phyloP scores from a whole-genome alignment of 2,329 filamentous ascomycete species.

The Neurospora sp. region DNA sequence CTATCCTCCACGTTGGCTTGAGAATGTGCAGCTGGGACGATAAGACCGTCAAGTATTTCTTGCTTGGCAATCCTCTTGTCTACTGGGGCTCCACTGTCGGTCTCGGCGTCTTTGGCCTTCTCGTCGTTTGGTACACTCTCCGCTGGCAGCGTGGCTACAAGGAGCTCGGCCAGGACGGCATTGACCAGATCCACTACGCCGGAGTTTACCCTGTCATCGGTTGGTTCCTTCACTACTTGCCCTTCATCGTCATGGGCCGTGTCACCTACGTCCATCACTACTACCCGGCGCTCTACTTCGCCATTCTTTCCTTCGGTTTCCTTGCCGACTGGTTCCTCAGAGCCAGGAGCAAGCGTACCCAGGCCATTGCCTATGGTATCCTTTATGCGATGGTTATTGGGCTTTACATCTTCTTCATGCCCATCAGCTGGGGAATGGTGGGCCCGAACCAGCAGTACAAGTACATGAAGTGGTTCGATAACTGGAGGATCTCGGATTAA shows the following conservation, averaged over 20 bases:
- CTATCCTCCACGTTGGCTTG: conserved; percentile 84
- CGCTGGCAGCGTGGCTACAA: conserved; percentile 93
- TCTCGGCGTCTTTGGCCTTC: conserved; percentile 59
- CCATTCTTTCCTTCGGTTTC: conserved; percentile 84
- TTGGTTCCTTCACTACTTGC: conserved; percentile 94
- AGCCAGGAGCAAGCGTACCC: conserved; percentile 51
- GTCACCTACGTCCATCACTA: conserved; percentile 99
- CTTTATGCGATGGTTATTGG: conserved; percentile 68
- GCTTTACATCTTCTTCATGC: conserved; percentile 83
- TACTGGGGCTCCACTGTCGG: conserved; percentile 90
- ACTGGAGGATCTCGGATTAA: conserved; percentile 72
- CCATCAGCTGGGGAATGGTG: conserved; percentile 93
- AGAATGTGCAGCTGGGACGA: conserved; percentile 99
- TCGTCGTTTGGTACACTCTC: conserved; percentile 76
- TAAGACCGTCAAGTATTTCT: conserved; percentile 91
- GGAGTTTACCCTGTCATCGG: conserved; percentile 85
- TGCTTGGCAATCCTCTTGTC: conserved; percentile 89
- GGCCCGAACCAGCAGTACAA: conserved; percentile 74
- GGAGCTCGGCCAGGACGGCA: conserved; percentile 68
- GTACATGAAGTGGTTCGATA: conserved; percentile 88
- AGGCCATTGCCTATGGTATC: conserved; percentile 59
- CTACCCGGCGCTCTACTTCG: conserved; percentile 96
- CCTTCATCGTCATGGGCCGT: conserved; percentile 94
- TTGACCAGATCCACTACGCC: conserved; percentile 91
- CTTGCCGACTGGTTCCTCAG: conserved; percentile 73